Evolutionary conservation across 2,329 filamentous ascomycete species (phyloP), one percentile per base, ranked within the genome.

Genomic region (Curvularia spicifera): DNA sequence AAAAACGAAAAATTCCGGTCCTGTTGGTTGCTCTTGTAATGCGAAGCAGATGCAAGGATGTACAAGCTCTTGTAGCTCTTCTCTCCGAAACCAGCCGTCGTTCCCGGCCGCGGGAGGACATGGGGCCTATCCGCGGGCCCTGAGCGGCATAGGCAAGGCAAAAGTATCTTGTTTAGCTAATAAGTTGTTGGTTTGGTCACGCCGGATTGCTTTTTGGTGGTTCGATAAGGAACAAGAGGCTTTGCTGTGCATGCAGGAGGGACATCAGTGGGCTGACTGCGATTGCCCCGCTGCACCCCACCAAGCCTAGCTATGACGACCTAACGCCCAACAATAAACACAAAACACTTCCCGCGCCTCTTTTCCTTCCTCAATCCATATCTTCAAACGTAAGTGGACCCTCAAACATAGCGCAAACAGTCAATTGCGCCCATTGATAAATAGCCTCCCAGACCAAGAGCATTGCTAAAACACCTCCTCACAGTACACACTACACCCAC

Each of bases 21-120:
- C 24, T 3, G 24, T 40, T 15, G 6, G 24, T 18, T 39, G 15
- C 47, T 18, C n/a, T 24, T 28, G 28, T n/a, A 22, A 28, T 4
- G 29, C 28, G 18, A 22, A 35, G 28, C 5, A 48, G 35, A 43
- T 53, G 35, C 13, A 20, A 29, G 40, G 37, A 35, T 24, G 24
- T 51, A 47, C 31, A 31, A 43, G 39, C 39, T 51, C 42, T 40
- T 43, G 37, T 37, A 53, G 44, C 50, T 53, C 39, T 43, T 20
- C 22, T 26, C 40, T 43, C 22, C 28, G 33, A 48, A 47, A 44
- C 37, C 37, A 50, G 33, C 22, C 31, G 46, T 44, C 42, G 44
- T 58, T 66, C 66, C 58, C 68, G 68, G 68, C 67, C 68, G 67
- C 67, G 68, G 68, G 64, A 61, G 40, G 52, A 55, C 35, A 48